Evolutionary conservation across 2,329 filamentous ascomycete species (phyloP), one percentile per base, ranked within the genome.

Genomic region (Calonectria ilicicola): DNA sequence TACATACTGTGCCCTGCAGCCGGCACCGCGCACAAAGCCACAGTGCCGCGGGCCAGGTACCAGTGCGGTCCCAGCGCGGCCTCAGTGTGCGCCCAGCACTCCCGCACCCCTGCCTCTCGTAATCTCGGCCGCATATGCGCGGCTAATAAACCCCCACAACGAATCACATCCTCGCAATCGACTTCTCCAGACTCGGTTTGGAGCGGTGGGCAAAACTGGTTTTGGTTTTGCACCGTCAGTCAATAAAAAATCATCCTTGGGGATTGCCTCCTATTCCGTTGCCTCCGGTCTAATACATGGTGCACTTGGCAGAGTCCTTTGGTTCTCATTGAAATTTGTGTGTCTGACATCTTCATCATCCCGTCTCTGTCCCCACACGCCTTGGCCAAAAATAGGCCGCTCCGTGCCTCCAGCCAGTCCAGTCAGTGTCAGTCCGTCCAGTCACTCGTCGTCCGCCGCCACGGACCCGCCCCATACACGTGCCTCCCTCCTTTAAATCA

Each of bases 111-210:
- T 78, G 77, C 60, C 47, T 67, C 69, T 74, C 53, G 77, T 75
- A 80, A 80, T 80, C 77, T 80, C 78, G 77, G 78, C 67, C 74
- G 77, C 78, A 78, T 80, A 74, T 73, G 75, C 75, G 75, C 77
- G 73, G 69, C 78, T 80, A 78, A 75, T 80, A 70, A 77, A 60
- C 72, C 51, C 38, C 58, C 23, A 67, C 47, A 65, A 27, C 78
- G 70, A 80, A 78, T 80, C 78, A 80, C 26, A 49, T 60, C 53
- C 53, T 60, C 32, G n/a, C 14, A 27, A 32, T 60, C 35, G 53
- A 21, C 53, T 60, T 60, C 53, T 40, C 53, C 53, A 60, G 53
- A 60, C n/a, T 40, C 21, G 53, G 53, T 23, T 40, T 60, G 53
- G 53, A 35, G 53, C 53, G 53, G 53, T 60, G 53, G 53, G 35